Conservation (phyloP, 306 rosid genomes). For the Vigna angularis region DNA sequence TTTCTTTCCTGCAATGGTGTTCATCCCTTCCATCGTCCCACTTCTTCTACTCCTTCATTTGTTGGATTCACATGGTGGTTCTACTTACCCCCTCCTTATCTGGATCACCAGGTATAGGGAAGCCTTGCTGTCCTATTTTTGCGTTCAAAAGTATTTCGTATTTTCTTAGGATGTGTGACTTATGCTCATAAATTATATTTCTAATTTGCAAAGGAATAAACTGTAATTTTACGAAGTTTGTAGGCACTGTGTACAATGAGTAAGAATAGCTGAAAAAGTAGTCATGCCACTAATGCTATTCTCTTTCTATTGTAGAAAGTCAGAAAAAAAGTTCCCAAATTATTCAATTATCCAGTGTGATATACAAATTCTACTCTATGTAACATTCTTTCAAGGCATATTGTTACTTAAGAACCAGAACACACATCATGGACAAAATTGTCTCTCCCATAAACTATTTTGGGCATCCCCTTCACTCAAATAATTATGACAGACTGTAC, state of each 20-base stretch:
- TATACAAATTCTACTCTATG: neutral
- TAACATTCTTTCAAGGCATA: slow-evolving; percentile 22
- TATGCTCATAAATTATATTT: neutral
- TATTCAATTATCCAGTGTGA: slow-evolving; percentile 5
- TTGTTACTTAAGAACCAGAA: neutral
- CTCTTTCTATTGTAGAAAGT: slow-evolving; percentile 8
- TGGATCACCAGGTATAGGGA: neutral
- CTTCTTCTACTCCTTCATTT: neutral
- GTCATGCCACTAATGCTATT: slow-evolving; percentile 5
- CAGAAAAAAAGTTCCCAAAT: slow-evolving; percentile 10
- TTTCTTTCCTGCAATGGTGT: neutral
- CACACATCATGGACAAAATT: neutral
- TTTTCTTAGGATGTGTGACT: neutral
- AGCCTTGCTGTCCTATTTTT: neutral
- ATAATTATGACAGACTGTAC: slow-evolving; percentile 8
- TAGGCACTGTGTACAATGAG: slow-evolving; percentile 4
- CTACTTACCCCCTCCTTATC: neutral
- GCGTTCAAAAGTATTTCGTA: neutral
- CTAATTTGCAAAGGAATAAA: neutral
- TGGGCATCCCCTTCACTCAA: neutral
- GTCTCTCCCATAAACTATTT: slow-evolving; percentile 13
- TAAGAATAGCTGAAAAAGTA: neutral
- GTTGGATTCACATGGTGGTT: neutral
- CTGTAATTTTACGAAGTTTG: neutral
- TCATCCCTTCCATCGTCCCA: neutral